Conservation (phyloP, 1,284 basidiomycete genomes). For the Pseudozyma hubeiensis region DNA sequence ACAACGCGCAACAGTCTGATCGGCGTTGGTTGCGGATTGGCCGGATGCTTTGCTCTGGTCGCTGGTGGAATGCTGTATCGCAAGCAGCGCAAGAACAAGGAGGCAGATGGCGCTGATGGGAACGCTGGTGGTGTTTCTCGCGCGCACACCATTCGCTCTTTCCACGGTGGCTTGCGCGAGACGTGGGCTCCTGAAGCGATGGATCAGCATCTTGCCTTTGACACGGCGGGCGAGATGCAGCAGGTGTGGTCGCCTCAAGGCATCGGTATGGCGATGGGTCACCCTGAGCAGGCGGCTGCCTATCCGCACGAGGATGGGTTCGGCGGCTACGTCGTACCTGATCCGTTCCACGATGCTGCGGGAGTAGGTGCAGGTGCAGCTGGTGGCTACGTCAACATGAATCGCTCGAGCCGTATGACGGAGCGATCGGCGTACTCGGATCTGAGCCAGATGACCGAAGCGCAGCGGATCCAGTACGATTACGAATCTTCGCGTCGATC, state of each 20-base stretch:
- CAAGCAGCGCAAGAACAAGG: constrained; percentile 32
- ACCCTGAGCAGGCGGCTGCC: constrained; percentile 4
- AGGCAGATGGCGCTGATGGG: constrained; percentile 12
- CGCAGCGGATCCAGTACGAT: constrained; percentile 56
- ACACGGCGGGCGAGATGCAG: constrained; percentile 26
- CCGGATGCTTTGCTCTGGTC: constrained; percentile 33
- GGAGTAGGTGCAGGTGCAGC: constrained; percentile 7
- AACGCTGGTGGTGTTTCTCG: constrained; percentile 27
- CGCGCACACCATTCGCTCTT: constrained; percentile 49
- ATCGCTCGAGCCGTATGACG: constrained; percentile 52
- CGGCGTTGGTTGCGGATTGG: constrained; percentile 55
- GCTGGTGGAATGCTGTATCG: constrained; percentile 45
- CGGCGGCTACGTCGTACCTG: constrained; percentile 32
- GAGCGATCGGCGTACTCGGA: constrained; percentile 48
- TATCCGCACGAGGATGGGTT: constrained; percentile 21
- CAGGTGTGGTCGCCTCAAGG: constrained; percentile 31
- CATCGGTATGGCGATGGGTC: constrained; percentile 12
- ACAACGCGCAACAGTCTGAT: constrained; percentile 56
- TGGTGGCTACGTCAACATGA: constrained; percentile 42
- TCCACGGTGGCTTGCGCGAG: constrained; percentile 54
- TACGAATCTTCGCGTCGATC: constrained; percentile 51
- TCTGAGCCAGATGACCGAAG: constrained; percentile 50
- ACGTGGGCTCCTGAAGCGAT: constrained; percentile 55
- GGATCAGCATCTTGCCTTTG: constrained; percentile 39
- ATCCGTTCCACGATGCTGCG: constrained; percentile 34